These are phyloP conservation scores for Pythium periplocum DNA, from an alignment of 352 stramenopile genomes.

Conservation along the genomic window DNA sequence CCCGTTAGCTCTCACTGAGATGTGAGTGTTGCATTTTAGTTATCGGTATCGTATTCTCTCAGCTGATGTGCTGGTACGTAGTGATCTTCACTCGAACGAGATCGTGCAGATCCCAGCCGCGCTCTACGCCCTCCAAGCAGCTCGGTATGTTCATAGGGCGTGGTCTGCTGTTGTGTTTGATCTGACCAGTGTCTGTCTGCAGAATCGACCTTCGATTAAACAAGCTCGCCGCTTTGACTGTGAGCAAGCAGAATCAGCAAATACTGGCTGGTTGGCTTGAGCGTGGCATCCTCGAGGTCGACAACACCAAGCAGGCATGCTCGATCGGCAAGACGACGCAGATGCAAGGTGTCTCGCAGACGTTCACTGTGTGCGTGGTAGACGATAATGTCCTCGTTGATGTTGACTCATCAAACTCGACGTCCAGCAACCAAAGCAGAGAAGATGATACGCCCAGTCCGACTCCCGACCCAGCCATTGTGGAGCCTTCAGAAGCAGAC, in stretches of 20 bases:
- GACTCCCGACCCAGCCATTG: no score
- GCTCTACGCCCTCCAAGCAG: slow-evolving; percentile 18
- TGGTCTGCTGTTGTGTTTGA: slow-evolving; percentile 5
- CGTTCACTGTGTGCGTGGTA: slow-evolving; percentile 21
- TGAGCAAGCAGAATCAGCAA: slow-evolving; percentile 19
- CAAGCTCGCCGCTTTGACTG: slow-evolving; percentile 26
- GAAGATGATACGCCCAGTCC: neutral
- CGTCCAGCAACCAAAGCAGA: neutral
- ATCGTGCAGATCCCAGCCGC: slow-evolving; percentile 21
- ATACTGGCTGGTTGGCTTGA: slow-evolving; percentile 29
- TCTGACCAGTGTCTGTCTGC: slow-evolving; percentile 10
- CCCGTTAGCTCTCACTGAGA: slow-evolving; percentile 11
- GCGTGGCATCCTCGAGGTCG: slow-evolving; percentile 23
- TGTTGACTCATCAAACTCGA: neutral
- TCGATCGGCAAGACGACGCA: slow-evolving; percentile 1
- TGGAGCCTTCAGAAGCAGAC: no score
- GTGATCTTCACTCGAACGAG: slow-evolving; percentile 41
- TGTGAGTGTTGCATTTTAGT: slow-evolving; percentile 2
- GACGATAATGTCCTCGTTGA: neutral
- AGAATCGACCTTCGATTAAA: slow-evolving; percentile 43
- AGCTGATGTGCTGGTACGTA: slow-evolving; percentile 8
- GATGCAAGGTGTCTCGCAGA: slow-evolving; percentile 22
- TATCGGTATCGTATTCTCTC: neutral
- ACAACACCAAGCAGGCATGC: slow-evolving; percentile 20
- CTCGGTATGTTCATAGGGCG: slow-evolving; percentile 9